Evolutionary conservation across 768 basidiomycete genomes (phyloP), one percentile per base, ranked within the genome.

Genomic region (Trametes sanguinea): DNA sequence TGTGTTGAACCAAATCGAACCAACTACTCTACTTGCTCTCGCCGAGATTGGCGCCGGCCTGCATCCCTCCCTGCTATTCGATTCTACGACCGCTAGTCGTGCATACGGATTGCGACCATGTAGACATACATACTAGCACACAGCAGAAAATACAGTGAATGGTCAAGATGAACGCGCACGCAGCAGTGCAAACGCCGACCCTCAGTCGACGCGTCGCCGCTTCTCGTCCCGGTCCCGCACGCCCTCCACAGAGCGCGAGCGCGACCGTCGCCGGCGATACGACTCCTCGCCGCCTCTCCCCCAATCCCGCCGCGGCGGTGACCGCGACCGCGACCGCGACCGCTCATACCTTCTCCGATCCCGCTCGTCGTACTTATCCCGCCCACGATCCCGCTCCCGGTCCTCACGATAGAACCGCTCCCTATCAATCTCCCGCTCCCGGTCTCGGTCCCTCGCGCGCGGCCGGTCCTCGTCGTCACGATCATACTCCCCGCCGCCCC

Each of bases 151-250:
- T 39, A 39, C 39, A 50, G 48, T 27, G 6, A 50, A 50, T 11
- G 29, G 3, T 2, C 16, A 10, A 4, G 35, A 16, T 4, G 29
- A 9, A 40, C 16, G 35, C 35, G 40, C 13, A 35, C 39, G 7
- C 17, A 7, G 51, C n/a, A 0, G 32, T 30, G 32, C 30, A 9
- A 53, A 6, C 27, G 33, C 14, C 10, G 52, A 45, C n/a, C 9
- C 4, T 71, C 61, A 75, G 47, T 72, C 72, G 16, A 72, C 54
- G 33, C 76, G 66, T 44, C 76, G 68, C 50, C 76, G 72, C 67
- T 78, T 78, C 22, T 71, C 75, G 32, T 68, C 68, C 10, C 72
- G 66, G 11, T 37, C 35, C 11, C 67, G 68, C 3, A 29, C 27
- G 27, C 58, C 40, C 27, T 73, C 71, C 13, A 59, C 55, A 11